phyloP scores from a whole-genome alignment of 805 yeast genomes.

The Kuraishia floccosa region DNA sequence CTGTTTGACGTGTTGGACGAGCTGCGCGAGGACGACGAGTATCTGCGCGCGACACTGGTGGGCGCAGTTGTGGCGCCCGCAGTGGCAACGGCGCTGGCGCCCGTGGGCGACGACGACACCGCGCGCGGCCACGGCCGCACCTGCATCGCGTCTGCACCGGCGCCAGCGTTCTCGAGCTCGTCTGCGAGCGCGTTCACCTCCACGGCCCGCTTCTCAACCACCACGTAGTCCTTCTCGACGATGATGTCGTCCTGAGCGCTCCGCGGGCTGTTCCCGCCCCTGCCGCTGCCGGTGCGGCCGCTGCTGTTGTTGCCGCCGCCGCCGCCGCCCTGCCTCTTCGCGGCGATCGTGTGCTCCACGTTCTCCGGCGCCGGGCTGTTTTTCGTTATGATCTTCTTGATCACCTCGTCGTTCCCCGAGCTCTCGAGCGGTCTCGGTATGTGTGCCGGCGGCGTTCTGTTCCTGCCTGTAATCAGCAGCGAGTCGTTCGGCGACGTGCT shows the following conservation, averaged over 20 bases:
- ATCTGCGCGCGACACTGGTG: constrained; percentile 7
- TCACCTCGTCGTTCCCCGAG: constrained; percentile 26
- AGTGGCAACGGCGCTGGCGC: constrained; percentile 34
- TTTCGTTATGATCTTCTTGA: constrained; percentile 28
- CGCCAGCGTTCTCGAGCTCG: constrained; percentile 61
- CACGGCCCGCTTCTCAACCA: constrained; percentile 87
- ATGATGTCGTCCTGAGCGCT: constrained; percentile 26
- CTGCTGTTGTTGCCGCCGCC: background rate
- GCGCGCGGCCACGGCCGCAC: no score
- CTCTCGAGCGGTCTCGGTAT: constrained; percentile 10
- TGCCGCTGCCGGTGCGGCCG: constrained; percentile 1
- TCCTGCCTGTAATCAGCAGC: constrained; percentile 4
- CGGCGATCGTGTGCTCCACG: constrained; percentile 5
- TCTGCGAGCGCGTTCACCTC: constrained; percentile 95
- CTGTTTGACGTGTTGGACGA: constrained; percentile 31
- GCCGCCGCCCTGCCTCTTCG: background rate
- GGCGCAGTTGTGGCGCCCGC: constrained; percentile 6
- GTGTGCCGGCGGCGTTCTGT: background rate
- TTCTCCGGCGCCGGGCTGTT: constrained; percentile 31
- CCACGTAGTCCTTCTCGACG: constrained; percentile 81
- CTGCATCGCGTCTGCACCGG: constrained; percentile 7
- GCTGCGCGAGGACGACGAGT: constrained; percentile 28
- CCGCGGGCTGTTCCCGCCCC: constrained; percentile 3
- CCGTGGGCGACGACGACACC: no score
- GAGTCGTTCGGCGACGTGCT: constrained; percentile 8